Evolutionary conservation across 2,329 filamentous ascomycete genomes (phyloP).

Genomic region (Apiospora arundinis): DNA sequence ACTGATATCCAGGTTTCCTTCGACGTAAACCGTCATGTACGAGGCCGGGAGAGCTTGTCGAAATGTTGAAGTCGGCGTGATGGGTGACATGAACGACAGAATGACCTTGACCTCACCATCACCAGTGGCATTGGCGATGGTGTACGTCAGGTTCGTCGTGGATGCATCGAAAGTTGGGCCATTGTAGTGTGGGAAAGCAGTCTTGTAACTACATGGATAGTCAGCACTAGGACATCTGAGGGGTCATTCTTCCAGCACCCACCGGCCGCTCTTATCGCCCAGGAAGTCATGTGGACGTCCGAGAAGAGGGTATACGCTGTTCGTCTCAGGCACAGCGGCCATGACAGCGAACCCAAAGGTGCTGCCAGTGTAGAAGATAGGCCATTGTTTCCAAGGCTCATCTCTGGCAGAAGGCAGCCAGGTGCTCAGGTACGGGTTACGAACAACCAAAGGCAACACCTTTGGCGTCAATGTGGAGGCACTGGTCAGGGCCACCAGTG

Average conservation of each 20-base stretch:
- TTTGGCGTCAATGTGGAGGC: constrained; percentile 62
- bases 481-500: constrained; percentile 43
- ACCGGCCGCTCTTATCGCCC: constrained; percentile 26
- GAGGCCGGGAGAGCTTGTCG: constrained; percentile 83
- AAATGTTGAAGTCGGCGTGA: constrained; percentile 81
- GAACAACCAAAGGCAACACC: constrained; percentile 62
- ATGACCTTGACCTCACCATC: constrained; percentile 45
- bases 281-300: constrained; percentile 59
- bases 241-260: neutral
- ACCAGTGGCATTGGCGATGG: constrained; percentile 35
- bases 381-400: constrained; percentile 82
- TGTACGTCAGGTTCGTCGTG: constrained; percentile 56
- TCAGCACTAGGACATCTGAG: constrained; percentile 26
- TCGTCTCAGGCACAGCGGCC: constrained; percentile 50
- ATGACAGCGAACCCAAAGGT: constrained; percentile 57
- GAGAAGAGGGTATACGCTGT: constrained; percentile 56
- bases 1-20: constrained; percentile 69
- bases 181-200: constrained; percentile 50
- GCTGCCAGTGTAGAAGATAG: constrained; percentile 79
- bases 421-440: constrained; percentile 65
- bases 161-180: constrained; percentile 56
- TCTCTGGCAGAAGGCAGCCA: constrained; percentile 72
- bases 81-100: constrained; percentile 72
- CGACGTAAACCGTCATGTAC: constrained; percentile 75
- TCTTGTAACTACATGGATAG: constrained; percentile 39